Conservation (phyloP, 345 rosid species). For the Orychophragmus violaceus region DNA sequence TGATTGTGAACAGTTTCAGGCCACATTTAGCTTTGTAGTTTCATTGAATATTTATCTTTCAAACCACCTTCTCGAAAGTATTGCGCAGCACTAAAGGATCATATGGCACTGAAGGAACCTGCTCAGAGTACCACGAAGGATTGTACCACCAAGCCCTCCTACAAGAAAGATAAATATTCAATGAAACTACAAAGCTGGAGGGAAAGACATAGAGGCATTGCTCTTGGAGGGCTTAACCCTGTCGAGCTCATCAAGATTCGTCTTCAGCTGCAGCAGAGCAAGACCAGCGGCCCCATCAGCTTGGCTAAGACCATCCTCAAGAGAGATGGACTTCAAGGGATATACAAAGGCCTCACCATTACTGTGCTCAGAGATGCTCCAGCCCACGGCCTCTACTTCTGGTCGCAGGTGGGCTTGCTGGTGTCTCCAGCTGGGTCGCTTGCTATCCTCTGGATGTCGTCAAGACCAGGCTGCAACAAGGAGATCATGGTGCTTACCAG, state of each 20-base stretch:
- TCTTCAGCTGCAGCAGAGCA: slow-evolving; percentile 54
- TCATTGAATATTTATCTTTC: no score
- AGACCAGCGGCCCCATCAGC: slow-evolving; percentile 46
- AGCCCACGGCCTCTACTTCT: slow-evolving; percentile 78
- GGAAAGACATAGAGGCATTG: slow-evolving; percentile 75
- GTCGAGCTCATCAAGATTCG: slow-evolving; percentile 83
- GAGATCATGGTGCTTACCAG: slow-evolving; percentile 36
- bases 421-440: slow-evolving; percentile 86
- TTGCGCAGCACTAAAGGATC: no score
- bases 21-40: no score
- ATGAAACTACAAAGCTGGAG: no score
- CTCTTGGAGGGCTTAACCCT: slow-evolving; percentile 76
- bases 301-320: slow-evolving; percentile 56
- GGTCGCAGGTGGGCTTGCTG: slow-evolving; percentile 78
- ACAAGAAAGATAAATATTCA: no score
- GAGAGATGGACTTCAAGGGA: slow-evolving; percentile 54
- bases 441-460: slow-evolving; percentile 87
- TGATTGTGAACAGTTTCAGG: no score
- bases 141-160: no score
- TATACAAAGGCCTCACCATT: slow-evolving; percentile 67
- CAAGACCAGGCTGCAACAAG: slow-evolving; percentile 74
- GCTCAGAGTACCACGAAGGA: no score
- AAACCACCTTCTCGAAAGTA: no score
- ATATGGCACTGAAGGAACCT: no score
- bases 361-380: slow-evolving; percentile 87